These are phyloP conservation scores for Plasmodium blacklocki DNA, from an alignment of 169 alveolate species.

Conservation along the genomic window DNA sequence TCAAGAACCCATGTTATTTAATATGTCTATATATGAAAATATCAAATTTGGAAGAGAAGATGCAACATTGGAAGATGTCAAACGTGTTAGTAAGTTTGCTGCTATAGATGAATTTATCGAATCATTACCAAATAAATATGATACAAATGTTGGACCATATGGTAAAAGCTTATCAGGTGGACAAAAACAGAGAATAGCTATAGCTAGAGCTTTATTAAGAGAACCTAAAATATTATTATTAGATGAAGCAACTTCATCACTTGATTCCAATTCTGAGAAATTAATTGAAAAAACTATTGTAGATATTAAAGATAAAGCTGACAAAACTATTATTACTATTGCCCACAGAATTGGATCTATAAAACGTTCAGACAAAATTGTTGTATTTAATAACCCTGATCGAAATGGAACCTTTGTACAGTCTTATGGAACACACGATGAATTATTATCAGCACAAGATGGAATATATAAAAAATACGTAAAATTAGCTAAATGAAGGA, in stretches of 20 bases:
- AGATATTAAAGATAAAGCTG: constrained; percentile 60
- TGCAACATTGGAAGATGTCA: constrained; percentile 93
- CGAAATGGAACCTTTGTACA: constrained; percentile 80
- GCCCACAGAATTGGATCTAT: constrained; percentile 95
- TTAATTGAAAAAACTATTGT: constrained; percentile 77
- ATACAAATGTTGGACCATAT: constrained; percentile 89
- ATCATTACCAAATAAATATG: constrained; percentile 87
- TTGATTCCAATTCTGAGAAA: constrained; percentile 90
- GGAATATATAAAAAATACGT: constrained; percentile 63
- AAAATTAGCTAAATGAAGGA: constrained; percentile 46
- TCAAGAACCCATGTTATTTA: constrained; percentile 94
- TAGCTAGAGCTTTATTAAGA: constrained; percentile 91
- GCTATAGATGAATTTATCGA: constrained; percentile 90
- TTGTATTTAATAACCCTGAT: constrained; percentile 86
- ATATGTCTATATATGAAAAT: constrained; percentile 93
- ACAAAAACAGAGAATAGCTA: constrained; percentile 91
- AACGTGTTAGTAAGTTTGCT: constrained; percentile 85
- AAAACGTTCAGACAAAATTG: constrained; percentile 87
- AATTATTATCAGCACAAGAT: constrained; percentile 80
- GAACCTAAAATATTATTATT: constrained; percentile 91
- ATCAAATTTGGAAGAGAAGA: constrained; percentile 91
- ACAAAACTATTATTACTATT: constrained; percentile 90
- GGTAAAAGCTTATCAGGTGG: constrained; percentile 92
- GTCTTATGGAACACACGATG: constrained; percentile 92
- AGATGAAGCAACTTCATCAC: constrained; percentile 98